Evolutionary conservation across 75 land plant genomes (phyloP), one percentile per base, ranked within the genome.

Genomic region (Gnetum montanum): DNA sequence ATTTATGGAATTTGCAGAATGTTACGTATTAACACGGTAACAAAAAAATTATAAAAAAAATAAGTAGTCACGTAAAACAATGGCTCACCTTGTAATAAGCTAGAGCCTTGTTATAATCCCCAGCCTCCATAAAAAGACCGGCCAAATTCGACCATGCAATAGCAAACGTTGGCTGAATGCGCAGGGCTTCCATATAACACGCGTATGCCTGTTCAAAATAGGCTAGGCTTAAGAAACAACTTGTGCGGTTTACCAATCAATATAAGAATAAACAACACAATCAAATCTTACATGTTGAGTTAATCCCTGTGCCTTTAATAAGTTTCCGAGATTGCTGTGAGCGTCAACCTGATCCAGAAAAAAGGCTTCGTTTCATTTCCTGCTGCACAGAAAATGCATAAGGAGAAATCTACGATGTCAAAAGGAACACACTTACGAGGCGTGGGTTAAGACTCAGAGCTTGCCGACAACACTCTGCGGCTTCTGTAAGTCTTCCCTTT

Each of bases 131-230:
- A 37, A 81, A 83, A 26, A 95, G 69, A 31, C 89, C 85, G 71
- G 97, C 99, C 31, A 90, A 74, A 63, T 95, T 95, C 1, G 99
- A 95, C 99, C 99, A 95, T 24, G 99, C 99, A 70, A 95, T 84
- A 2, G 99, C 92, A 86, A 86, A 90, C n/a, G 61, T 72, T 15
- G 99, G 97, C 36, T 90, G 85, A 33, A 90, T 80, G 0, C 93
- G 75, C 12, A 95, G 41, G 18, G 97, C 99, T 56, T 95, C 99
- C 16, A 74, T 23, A 57, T 95, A 95, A 62, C 97, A 95, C 27
- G 69, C 71, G 71, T 83, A 95, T 33, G 99, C 99, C 99, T 95
- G 74, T 37, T 16, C 30, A 48, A 24, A 28, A 34, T 11, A 2
- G 43, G 28, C 13, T 23, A 46, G n/a, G n/a, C n/a, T n/a, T n/a